A percentile compares a stretch with the other conserved stretches of the same genome.
Conservation (phyloP, 192 early-diverging fungal genomes). For the Entrophospora sp. region DNA sequence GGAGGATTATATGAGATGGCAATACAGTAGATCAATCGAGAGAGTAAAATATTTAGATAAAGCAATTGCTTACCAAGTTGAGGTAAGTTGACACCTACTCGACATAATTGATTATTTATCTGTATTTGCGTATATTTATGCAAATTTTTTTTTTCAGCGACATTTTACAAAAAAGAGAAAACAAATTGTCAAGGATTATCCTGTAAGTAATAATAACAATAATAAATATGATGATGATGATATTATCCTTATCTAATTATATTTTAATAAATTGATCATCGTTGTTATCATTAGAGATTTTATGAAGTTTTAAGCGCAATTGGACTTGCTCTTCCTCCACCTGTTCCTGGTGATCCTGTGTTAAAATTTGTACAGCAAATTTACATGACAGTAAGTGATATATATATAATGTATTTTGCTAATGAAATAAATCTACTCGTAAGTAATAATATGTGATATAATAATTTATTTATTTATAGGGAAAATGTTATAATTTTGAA, state of each 20-base stretch:
- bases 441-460: background rate
- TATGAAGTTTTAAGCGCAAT: conserved; percentile 3
- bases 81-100: background rate
- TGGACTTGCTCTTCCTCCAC: background rate
- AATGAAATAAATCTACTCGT: background rate
- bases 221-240: background rate
- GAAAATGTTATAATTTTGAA: conserved; percentile 2
- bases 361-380: conserved; percentile 2
- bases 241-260: background rate
- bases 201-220: conserved; percentile 8
- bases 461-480: background rate
- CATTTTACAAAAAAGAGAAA: background rate
- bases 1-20: background rate
- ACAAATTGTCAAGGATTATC: background rate
- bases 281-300: background rate
- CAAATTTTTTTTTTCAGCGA: background rate
- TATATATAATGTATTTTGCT: background rate
- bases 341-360: background rate
- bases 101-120: background rate
- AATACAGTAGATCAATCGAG: background rate
- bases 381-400: background rate
- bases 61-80: background rate
- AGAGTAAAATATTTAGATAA: background rate
- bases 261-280: background rate
- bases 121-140: background rate